Evolutionary conservation across 2,329 filamentous ascomycete genomes (phyloP).

Genomic region (Colletotrichum gloeosporioides): DNA sequence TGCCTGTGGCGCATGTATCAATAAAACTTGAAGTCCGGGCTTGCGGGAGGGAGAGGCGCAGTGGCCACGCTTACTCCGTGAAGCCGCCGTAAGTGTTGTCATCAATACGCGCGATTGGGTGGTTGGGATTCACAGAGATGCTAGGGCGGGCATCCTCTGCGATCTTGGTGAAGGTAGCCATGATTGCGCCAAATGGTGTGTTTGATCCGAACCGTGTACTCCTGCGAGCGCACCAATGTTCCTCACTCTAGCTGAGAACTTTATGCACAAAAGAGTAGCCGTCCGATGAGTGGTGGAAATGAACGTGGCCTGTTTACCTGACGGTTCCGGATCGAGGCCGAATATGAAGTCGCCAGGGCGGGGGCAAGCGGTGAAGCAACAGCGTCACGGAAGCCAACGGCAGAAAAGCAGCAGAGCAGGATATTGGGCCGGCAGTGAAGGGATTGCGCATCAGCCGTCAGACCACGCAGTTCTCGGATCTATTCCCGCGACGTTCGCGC

Average conservation of each 20-base stretch:
- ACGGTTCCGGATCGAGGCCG: conserved; percentile 11
- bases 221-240: not conserved
- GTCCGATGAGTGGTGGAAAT: conserved; percentile 20
- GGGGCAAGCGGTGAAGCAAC: conserved; percentile 15
- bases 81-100: conserved; percentile 86
- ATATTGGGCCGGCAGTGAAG: conserved; percentile 11
- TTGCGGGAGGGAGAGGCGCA: not conserved
- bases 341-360: conserved; percentile 20
- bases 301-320: not conserved
- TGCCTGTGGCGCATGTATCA: conserved; percentile 57
- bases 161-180: conserved; percentile 78
- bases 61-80: conserved; percentile 67
- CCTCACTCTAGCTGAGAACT: not conserved
- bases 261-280: not conserved
- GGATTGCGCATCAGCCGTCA: not conserved
- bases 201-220: not conserved
- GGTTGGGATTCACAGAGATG: conserved; percentile 68
- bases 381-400: not conserved
- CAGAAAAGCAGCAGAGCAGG: not conserved
- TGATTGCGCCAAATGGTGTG: conserved; percentile 35
- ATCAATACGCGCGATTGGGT: conserved; percentile 76
- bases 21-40: not conserved
- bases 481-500: not conserved
- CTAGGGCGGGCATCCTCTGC: conserved; percentile 63
- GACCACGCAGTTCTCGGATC: not conserved